These are phyloP conservation scores for Amphichorda felina DNA, from an alignment of 2,329 filamentous ascomycete genomes.

Conservation along the genomic window DNA sequence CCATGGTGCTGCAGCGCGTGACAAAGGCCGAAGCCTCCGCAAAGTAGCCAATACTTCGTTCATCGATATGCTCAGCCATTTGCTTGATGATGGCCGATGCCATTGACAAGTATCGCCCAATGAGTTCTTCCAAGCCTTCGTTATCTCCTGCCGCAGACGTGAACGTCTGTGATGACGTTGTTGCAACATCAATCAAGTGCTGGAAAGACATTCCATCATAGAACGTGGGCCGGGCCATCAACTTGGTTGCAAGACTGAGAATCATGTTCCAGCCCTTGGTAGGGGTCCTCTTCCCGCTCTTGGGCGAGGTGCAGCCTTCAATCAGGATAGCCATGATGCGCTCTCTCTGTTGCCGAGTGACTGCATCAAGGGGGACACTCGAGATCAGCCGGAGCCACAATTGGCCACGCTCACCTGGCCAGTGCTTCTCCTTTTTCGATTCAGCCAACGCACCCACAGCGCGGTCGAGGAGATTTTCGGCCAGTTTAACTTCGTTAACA, in stretches of 20 bases:
- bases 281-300: constrained; percentile 10
- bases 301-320: neutral
- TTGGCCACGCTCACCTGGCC: constrained; percentile 16
- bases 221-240: constrained; percentile 39
- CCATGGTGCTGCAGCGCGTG: neutral
- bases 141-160: constrained; percentile 5
- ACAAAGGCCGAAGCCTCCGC: constrained; percentile 11
- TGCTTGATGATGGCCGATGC: constrained; percentile 23
- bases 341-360: constrained; percentile 31
- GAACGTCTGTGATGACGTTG: constrained; percentile 3
- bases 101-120: constrained; percentile 18
- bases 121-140: constrained; percentile 16
- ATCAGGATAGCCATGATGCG: constrained; percentile 22
- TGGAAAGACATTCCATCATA: constrained; percentile 32
- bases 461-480: constrained; percentile 17
- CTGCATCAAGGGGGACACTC: constrained; percentile 21
- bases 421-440: constrained; percentile 15
- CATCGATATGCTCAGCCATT: constrained; percentile 30
- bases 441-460: constrained; percentile 15
- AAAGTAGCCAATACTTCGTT: constrained; percentile 29
- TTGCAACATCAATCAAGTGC: constrained; percentile 19
- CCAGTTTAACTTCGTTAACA: constrained; percentile 19
- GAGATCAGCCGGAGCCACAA: constrained; percentile 20
- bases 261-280: constrained; percentile 21
- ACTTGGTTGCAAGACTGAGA: constrained; percentile 32